These are phyloP conservation scores for Salix brachista DNA, from an alignment of 345 rosid genomes.

Conservation along the genomic window DNA sequence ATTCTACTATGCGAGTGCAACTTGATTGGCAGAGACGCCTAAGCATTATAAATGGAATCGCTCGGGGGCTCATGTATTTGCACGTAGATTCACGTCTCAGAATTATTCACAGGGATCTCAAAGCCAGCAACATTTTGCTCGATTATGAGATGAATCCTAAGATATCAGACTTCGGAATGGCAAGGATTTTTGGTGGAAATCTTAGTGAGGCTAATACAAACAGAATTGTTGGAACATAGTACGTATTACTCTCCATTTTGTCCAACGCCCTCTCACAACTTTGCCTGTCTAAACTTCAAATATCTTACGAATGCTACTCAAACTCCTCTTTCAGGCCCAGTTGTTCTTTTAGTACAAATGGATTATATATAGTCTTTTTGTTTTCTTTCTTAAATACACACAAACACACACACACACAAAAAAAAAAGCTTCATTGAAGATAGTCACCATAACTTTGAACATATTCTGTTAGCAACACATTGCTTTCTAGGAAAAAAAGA, in stretches of 20 bases:
- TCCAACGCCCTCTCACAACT: not conserved
- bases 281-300: too few species aligned
- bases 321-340: too few species aligned
- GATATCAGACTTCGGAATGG: constrained; percentile 38
- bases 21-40: constrained; percentile 32
- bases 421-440: too few species aligned
- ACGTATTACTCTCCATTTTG: not conserved
- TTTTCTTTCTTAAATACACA: too few species aligned
- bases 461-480: too few species aligned
- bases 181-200: constrained; percentile 28
- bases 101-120: constrained; percentile 34
- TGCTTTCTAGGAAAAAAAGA: not conserved
- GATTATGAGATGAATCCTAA: constrained; percentile 30
- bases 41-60: constrained; percentile 36
- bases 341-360: too few species aligned
- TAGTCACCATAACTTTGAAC: too few species aligned
- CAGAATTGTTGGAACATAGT: constrained; percentile 40
- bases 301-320: not conserved
- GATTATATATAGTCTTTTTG: too few species aligned
- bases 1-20: not conserved
- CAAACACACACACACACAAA: too few species aligned
- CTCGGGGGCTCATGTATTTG: constrained; percentile 35
- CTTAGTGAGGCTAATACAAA: constrained; percentile 31
- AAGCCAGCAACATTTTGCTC: constrained; percentile 19
- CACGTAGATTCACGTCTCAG: constrained; percentile 42